Base-by-base conservation (phyloP, 345 rosid genomes). In the Melastoma malabathricum region DNA sequence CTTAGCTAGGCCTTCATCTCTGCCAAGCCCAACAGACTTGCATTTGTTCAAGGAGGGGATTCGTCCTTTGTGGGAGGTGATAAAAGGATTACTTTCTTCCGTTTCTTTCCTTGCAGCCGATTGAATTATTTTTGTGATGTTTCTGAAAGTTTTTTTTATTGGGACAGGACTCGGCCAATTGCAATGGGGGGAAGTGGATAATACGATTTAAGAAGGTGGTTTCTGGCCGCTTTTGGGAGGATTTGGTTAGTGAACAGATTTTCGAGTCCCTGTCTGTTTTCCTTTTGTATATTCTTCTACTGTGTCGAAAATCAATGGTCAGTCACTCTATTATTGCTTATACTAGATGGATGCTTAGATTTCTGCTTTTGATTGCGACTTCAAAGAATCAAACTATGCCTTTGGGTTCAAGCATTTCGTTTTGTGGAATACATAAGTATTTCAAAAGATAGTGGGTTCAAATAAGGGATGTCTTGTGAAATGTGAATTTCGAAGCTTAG, bases 101-200 rank as follows among this genome's bases (percentile, higher is more conserved):
- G 12, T 34, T 12, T 9, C 12, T 34, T 5, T 34, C 41, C 0
- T 34, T 12, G 41, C 12, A 34, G n/a, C 55, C 18, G 34, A 46
- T 45, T 51, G 15, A 41, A 51, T 41, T 27, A 31, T 51, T 34
- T 17, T 3, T 31, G 15, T 0, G 55, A 16, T 15, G 6, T 17
- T 41, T 19, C 23, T 5, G 2, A 13, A 54, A 48, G 53, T 17
- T 16, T 59, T 34, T 15, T 3, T 51, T 14, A 50, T 10, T 13
- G 46, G 25, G 25, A 58, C 71, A 88, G 99, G 99, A 93, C 65
- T 58, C 82, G 64, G 97, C 95, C 18, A 93, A 93, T 69, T 73
- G 83, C 73, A 88, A 67, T 52, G 97, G 99, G 59, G 99, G 95
- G 43, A 88, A 93, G 75, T 93, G 99, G 99, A 93, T 88, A 69